phyloP scores from a whole-genome alignment of 495 filamentous ascomycete genomes.

The Viridothelium virens region DNA sequence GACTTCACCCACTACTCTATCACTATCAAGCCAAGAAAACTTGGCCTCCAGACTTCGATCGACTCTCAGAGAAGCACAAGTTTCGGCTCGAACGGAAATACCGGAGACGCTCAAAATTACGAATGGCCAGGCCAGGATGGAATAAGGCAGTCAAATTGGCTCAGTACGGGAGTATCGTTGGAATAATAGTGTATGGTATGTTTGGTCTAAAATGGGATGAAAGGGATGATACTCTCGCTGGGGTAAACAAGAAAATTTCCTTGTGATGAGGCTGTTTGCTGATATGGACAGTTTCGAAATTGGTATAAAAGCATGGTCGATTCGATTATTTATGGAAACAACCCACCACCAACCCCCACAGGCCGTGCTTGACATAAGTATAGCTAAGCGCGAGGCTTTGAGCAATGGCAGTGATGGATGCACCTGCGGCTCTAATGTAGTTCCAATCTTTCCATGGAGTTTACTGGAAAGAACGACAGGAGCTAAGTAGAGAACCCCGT shows the following conservation, averaged over 20 bases:
- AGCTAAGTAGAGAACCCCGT: too few relatives aligned
- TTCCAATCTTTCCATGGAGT: too few relatives aligned
- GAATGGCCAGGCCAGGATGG: slow-evolving; percentile 66
- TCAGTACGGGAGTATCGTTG: slow-evolving; percentile 59
- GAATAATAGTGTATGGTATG: slow-evolving; percentile 61
- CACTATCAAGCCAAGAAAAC: slow-evolving; percentile 71
- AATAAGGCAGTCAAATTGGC: slow-evolving; percentile 60
- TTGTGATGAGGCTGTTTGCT: not conserved
- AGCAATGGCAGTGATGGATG: not conserved
- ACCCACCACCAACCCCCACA: not conserved
- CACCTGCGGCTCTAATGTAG: too few relatives aligned
- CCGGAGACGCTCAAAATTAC: slow-evolving; percentile 49
- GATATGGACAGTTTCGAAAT: slow-evolving; percentile 10
- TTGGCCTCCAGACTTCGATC: slow-evolving; percentile 89
- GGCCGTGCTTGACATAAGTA: not conserved
- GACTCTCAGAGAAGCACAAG: slow-evolving; percentile 72
- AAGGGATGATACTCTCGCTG: slow-evolving; percentile 54
- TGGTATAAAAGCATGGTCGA: slow-evolving; percentile 13
- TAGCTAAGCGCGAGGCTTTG: not conserved
- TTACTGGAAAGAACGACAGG: too few relatives aligned
- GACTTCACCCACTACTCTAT: slow-evolving; percentile 30
- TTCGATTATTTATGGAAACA: not conserved
- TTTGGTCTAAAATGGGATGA: slow-evolving; percentile 72
- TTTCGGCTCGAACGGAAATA: slow-evolving; percentile 67
- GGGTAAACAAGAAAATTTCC: slow-evolving; percentile 34